Evolutionary conservation across 176 grass and related monocot species (phyloP), one percentile per base, ranked within the genome.

Genomic region (Aegilops umbellulata): DNA sequence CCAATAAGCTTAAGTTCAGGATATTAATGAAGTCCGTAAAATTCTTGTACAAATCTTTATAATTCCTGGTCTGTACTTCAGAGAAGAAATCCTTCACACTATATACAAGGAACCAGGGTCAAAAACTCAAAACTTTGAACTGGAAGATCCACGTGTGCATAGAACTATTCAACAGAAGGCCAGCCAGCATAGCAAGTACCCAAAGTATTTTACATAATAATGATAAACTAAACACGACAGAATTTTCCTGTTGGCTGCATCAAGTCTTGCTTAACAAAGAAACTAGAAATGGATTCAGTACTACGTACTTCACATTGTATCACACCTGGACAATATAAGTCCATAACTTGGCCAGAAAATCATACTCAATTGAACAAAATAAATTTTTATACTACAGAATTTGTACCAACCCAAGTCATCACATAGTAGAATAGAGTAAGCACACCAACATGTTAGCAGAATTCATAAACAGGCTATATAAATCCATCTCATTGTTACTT

Each of bases 31-130:
- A 86, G 65, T 62, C 89, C 35, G 90, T 73, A 41, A 99, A 88
- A 76, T 99, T 92, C 79, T 94, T 96, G 90, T 99, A 96, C 86
- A 93, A 87, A 17, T 94, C 85, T 53, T 76, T 77, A 22, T 91
- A 94, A 87, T 94, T 99, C 61, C 90, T 99, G 7, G 76, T 53
- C 69, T 85, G 76, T 65, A 71, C 60, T 6, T 82, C 87, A 4
- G 80, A 83, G 62, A 99, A 90, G 79, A 88, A 95, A 60, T 96
- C 97, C 63, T 96, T 91, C 25, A 94, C 90, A 17, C 97, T 99
- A 66, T 60, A 93, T 67, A 73, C 4, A 24, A 55, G 68, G 36
- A 76, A 85, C 10, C 25, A 76, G 32, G 30, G 49, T 91, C 46
- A 87, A 58, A 35, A 68, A 73, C 4, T 76, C 3, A 20, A 76